Base-by-base conservation (phyloP, 305 asterid genomes). In the Fraxinus sp. region DNA sequence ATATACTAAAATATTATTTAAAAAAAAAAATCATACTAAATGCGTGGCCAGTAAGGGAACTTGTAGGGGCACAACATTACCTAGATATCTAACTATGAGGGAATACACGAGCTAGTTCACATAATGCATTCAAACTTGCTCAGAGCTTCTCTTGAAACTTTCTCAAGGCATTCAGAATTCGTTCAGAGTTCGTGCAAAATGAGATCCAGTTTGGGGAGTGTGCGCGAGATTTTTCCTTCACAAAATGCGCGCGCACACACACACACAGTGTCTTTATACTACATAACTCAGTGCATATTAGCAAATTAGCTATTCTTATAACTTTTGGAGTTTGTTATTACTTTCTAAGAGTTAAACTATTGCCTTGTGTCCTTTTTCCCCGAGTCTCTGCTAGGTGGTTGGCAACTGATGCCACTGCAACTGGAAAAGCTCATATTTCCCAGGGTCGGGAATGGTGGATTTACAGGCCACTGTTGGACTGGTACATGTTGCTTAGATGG, bases 361-460 rank as follows among this genome's bases (percentile, higher is more conserved):
- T 10, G 84, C 82, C 49, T 83, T 86, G 5, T 76, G 78, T 77
- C 89, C 91, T 83, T 84, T 85, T n/a, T 78, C 85, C 85, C 85
- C 14, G 85, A 41, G 18, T 86, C 88, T 18, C 82, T 39, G 85
- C 84, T 75, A 10, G 91, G 79, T 52, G 77, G 83, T 77, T 85
- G 92, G 62, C 71, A 62, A 74, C 81, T 80, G 79, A 84, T 39
- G 64, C 86, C 86, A 37, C 85, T 41, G 64, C 73, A 83, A 30
- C 81, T 73, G 55, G 85, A 79, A 72, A 77, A 79, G 80, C 83
- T 82, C 10, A 46, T 57, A 68, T 85, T 88, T 5, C 87, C 90
- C 16, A 81, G 62, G 36, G 83, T 78, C 62, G 86, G 30, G 75
- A 78, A 77, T 0, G 88, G 78, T 9, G 87, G 84, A 79, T 57